Base-by-base conservation (phyloP, 495 filamentous ascomycete species). In the Parathielavia appendiculata region DNA sequence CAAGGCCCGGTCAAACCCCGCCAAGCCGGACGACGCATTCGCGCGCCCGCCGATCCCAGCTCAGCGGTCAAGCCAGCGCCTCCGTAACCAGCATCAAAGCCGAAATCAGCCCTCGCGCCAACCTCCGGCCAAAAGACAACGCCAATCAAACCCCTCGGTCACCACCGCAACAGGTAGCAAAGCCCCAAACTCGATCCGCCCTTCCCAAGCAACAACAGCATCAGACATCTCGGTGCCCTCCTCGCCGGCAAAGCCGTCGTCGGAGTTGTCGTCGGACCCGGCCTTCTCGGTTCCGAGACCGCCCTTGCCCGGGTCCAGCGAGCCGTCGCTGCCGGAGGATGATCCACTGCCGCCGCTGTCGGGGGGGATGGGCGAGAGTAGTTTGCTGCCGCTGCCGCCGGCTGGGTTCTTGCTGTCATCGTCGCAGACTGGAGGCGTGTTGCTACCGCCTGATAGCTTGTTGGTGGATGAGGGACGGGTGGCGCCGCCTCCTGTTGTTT, bases 361-460 rank as follows among this genome's bases (percentile, higher is more conserved):
- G 12, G 45, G 48, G 36, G 39, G 58, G 36, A 23, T 19, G 19
- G 5, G 2, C 22, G 20, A 9, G 3, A 7, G 7, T 3, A 32
- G 45, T n/a, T 43, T 51, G 11, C 40, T 59, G 10, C 47, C 40
- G 38, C 53, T 51, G 23, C 52, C 38, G 38, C 17, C 41, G 19
- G 32, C 10, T 5, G 41, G n/a, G 5, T 34, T 49, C 32, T 26
- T 38, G 17, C 32, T 39, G 26, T 59, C 48, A n/a, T 77, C 73
- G 20, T 76, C 75, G 19, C 76, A 79, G 61, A 68, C 72, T 30
- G 26, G 13, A 1, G 46, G 46, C 5, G 57, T 71, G 56, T 75
- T 82, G 66, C 66, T 83, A 65, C 68, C 81, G 54, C 77, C 76
- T 34, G 79, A 81, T 41, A 83, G 80, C 64, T 62, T 85, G 60